phyloP scores from a whole-genome alignment of 345 rosid genomes.

The Camelina sativa region DNA sequence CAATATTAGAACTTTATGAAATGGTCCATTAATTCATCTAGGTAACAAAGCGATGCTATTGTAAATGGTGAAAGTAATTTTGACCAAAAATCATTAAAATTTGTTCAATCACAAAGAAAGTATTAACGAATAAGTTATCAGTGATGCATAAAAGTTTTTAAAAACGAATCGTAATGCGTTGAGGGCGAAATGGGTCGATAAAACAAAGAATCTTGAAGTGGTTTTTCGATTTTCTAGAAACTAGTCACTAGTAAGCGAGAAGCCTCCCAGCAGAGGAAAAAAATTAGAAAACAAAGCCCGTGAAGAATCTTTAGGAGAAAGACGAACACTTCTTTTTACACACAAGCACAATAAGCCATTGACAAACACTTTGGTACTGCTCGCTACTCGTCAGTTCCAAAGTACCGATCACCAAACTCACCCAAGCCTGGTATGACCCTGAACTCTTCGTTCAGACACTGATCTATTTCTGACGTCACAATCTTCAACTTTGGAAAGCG shows the following conservation, averaged over 20 bases:
- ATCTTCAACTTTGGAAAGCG: constrained; percentile 86
- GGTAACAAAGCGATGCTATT: no score
- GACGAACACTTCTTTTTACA: neutral
- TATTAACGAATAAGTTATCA: no score
- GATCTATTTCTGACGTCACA: constrained; percentile 96
- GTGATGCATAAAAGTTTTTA: no score
- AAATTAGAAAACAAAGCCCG: neutral
- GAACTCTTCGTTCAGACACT: constrained; percentile 77
- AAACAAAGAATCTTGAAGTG: neutral
- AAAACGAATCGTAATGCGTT: no score
- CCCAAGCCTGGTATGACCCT: constrained; percentile 98
- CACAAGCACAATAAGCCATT: constrained; percentile 11
- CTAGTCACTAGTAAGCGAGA: neutral
- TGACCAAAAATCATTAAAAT: no score
- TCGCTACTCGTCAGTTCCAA: constrained; percentile 79
- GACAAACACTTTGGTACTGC: neutral
- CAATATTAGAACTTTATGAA: no score
- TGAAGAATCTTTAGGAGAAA: neutral
- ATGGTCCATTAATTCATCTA: no score
- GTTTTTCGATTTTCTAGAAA: neutral
- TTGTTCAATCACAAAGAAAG: no score
- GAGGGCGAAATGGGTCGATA: no score
- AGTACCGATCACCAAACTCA: constrained; percentile 97
- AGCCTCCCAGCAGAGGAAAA: neutral
- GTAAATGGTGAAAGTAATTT: no score